Conservation (phyloP, 225 moss, liverwort and hornwort genomes). For the Asterella californica region DNA sequence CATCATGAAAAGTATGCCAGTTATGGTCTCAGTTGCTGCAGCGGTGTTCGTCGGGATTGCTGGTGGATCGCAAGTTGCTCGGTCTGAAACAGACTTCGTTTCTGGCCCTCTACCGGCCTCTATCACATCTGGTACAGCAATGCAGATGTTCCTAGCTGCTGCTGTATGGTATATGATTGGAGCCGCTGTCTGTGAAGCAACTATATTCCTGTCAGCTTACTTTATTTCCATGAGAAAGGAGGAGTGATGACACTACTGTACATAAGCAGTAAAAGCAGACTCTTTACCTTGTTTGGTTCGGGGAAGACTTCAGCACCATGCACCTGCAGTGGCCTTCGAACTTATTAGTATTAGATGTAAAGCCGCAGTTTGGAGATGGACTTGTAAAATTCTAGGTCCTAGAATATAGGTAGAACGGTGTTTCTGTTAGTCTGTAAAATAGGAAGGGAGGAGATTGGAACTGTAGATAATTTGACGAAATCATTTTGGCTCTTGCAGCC, state of each 20-base stretch:
- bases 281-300: too few species aligned
- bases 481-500: too few species aligned
- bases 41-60: slow-evolving; percentile 78
- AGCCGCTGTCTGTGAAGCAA: slow-evolving; percentile 37
- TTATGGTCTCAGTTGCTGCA: slow-evolving; percentile 55
- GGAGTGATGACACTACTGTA: background rate
- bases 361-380: too few species aligned
- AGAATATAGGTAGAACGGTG: too few species aligned
- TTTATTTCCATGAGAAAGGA: slow-evolving; percentile 26
- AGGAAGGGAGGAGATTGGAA: too few species aligned
- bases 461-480: too few species aligned
- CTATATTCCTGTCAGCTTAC: slow-evolving; percentile 16
- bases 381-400: too few species aligned
- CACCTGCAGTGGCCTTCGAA: too few species aligned
- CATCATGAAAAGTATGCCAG: slow-evolving; percentile 50
- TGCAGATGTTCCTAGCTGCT: slow-evolving; percentile 87
- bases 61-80: slow-evolving; percentile 62
- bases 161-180: slow-evolving; percentile 85
- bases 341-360: too few species aligned
- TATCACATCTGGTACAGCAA: slow-evolving; percentile 53
- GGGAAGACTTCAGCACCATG: too few species aligned
- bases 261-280: too few species aligned
- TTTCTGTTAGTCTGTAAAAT: too few species aligned
- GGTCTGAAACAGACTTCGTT: slow-evolving; percentile 48
- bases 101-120: slow-evolving; percentile 54